Base-by-base conservation (phyloP, 371 early-diverging fungal genomes). In the Syncephalis fuscata region DNA sequence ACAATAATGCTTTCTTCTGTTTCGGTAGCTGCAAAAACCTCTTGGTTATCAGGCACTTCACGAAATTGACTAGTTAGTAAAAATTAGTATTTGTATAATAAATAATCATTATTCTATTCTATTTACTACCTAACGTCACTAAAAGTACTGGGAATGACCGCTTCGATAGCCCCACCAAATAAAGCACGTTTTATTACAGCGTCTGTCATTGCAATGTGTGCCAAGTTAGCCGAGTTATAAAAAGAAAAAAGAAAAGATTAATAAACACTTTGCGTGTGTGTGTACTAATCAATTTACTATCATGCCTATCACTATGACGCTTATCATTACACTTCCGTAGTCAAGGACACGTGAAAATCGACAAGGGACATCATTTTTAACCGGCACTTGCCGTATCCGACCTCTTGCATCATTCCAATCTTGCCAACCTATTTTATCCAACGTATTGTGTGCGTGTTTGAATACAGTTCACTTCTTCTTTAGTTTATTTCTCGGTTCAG, bases 1-100 rank as follows among this genome's bases (percentile, higher is more conserved):
- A 90, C 59, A 43, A 89, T 86, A 19, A 92, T 59, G 61, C 83
- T 84, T 53, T 80, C 78, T 48, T 88, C 84, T 8, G 78, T 74
- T 0, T 62, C 56, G 39, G 58, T 62, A 53, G 82, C 76, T 5
- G 79, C 79, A 66, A 80, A 92, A 9, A 90, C 92, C 55, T 89
- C 90, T 64, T 92, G 92, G 61, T 89, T 81, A 58, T 85, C 85
- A 0, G 92, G 91, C 0, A 92, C 73, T 48, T 86, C 70, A 24
- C 92, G 82, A 24, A 92, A 51, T 36, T 68, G 50, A 57, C 88
- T 89, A 55, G 39, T 52, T 2, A n/a, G 39, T 19, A 21, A 37
- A 21, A 20, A 42, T 49, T 39, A 63, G n/a, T 32, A 36, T 15
- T 10, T 2, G 14, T 32, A 32, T 1, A 16, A 54, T 26, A 15